Percentiles rank a stretch among this genome's conserved stretches.
Evolutionary conservation across 768 basidiomycete genomes (phyloP).

Genomic region (Cubamyces sp.): DNA sequence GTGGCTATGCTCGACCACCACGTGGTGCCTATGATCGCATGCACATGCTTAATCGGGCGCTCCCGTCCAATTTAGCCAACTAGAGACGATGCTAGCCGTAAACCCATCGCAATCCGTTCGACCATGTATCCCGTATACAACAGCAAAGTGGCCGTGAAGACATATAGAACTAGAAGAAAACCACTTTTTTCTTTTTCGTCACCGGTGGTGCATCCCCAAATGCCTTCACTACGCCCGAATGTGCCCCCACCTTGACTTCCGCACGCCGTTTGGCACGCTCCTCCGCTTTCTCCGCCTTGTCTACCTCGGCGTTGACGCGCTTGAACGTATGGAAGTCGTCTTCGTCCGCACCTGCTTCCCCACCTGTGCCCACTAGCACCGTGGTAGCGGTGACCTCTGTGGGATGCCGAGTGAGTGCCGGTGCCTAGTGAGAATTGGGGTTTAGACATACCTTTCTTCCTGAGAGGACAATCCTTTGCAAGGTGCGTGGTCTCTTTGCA

Average conservation of each 20-base stretch:
- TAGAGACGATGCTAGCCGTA: slow-evolving; percentile 66
- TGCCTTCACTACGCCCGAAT: slow-evolving; percentile 41
- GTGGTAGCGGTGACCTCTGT: slow-evolving; percentile 44
- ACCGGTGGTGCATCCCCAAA: slow-evolving; percentile 22
- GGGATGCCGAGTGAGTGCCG: not conserved
- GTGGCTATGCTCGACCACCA: slow-evolving; percentile 15
- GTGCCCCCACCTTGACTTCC: slow-evolving; percentile 48
- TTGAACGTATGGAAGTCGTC: slow-evolving; percentile 91
- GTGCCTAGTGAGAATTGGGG: no score
- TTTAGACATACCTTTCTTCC: slow-evolving; percentile 53
- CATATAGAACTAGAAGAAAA: slow-evolving; percentile 27
- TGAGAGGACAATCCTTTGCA: slow-evolving; percentile 77
- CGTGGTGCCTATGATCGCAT: not conserved
- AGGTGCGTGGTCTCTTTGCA: slow-evolving; percentile 87
- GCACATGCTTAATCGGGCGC: slow-evolving; percentile 51
- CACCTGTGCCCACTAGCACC: slow-evolving; percentile 50
- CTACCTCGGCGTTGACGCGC: slow-evolving; percentile 62
- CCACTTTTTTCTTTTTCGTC: slow-evolving; percentile 28
- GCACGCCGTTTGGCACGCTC: slow-evolving; percentile 46
- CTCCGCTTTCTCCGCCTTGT: slow-evolving; percentile 58
- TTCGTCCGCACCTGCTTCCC: slow-evolving; percentile 82
- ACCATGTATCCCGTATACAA: not conserved
- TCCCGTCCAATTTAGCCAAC: slow-evolving; percentile 71
- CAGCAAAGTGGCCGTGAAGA: not conserved
- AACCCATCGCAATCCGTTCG: slow-evolving; percentile 46